Percentiles rank a stretch among this genome's conserved stretches.
These are phyloP conservation scores for Alternaria burnsii DNA, from an alignment of 2,329 filamentous ascomycete species.

Conservation along the genomic window DNA sequence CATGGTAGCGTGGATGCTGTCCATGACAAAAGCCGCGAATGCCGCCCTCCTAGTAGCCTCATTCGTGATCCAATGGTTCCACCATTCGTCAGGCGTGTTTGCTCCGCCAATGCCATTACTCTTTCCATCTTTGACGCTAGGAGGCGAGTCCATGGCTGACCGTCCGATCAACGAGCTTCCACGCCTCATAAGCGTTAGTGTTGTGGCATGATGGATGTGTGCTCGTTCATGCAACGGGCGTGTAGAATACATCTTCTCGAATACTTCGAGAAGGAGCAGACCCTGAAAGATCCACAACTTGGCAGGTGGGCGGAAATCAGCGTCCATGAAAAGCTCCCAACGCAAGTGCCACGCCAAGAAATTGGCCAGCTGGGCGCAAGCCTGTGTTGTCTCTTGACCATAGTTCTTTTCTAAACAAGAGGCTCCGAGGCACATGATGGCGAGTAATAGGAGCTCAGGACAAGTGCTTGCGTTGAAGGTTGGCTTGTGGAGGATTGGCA, in stretches of 20 bases:
- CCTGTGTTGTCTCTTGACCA: slow-evolving; percentile 74
- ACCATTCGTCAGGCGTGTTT: slow-evolving; percentile 85
- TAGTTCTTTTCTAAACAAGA: slow-evolving; percentile 87
- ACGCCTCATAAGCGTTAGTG: slow-evolving; percentile 91
- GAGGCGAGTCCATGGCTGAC: slow-evolving; percentile 83
- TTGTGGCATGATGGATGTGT: slow-evolving; percentile 96
- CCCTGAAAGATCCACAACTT: slow-evolving; percentile 97
- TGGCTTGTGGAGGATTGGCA: slow-evolving; percentile 93
- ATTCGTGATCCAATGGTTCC: slow-evolving; percentile 95
- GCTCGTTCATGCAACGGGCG: slow-evolving; percentile 90
- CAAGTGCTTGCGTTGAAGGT: slow-evolving; percentile 90
- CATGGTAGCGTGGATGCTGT: slow-evolving; percentile 96
- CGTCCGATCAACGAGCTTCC: slow-evolving; percentile 90
- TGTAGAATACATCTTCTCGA: slow-evolving; percentile 98
- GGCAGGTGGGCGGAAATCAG: slow-evolving; percentile 87
- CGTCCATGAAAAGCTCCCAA: slow-evolving; percentile 94
- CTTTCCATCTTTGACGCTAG: slow-evolving; percentile 72
- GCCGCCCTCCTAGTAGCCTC: slow-evolving; percentile 90
- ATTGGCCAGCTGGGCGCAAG: slow-evolving; percentile 83
- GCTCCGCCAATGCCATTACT: slow-evolving; percentile 57
- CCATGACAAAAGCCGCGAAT: slow-evolving; percentile 93
- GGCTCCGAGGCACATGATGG: slow-evolving; percentile 92
- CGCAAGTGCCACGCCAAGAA: slow-evolving; percentile 93
- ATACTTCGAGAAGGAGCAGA: slow-evolving; percentile 85
- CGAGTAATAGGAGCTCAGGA: slow-evolving; percentile 82